Conservation (phyloP, 441 rosid species). For the Adansonia grandidieri region DNA sequence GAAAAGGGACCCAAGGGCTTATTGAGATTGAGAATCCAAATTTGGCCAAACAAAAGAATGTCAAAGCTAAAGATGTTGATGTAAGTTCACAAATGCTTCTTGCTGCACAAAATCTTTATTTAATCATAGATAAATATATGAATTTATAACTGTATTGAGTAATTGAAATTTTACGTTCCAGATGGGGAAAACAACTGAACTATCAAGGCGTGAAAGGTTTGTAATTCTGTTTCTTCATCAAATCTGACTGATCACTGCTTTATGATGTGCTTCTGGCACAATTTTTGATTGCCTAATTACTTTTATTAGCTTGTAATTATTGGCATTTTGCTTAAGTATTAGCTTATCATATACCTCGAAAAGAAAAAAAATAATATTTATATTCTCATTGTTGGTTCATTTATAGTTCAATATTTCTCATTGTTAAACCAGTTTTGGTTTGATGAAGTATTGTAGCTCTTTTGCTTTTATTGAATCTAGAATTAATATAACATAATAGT, state of each 20-base stretch:
- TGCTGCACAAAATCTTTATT: background rate
- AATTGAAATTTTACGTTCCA: conserved; percentile 30
- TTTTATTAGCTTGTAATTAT: background rate
- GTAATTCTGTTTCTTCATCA: conserved; percentile 27
- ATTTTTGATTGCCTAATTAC: background rate
- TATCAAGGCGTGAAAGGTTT: conserved; percentile 98
- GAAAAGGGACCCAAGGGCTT: conserved; percentile 78
- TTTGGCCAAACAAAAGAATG: conserved; percentile 65
- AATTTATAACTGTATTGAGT: background rate
- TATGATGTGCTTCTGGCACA: background rate
- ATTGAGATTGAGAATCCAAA: conserved; percentile 94
- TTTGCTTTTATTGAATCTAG: background rate
- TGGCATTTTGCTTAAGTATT: background rate
- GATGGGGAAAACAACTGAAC: conserved; percentile 77
- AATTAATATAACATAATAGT: background rate
- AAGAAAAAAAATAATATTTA: background rate
- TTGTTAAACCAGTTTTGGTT: background rate
- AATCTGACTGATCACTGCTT: background rate
- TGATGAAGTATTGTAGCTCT: background rate
- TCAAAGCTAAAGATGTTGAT: conserved; percentile 84
- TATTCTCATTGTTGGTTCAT: background rate
- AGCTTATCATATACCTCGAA: background rate
- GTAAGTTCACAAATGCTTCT: conserved; percentile 50
- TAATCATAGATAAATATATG: background rate
- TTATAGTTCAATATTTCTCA: background rate